Percentiles rank a stretch among this genome's conserved stretches.
Conservation (phyloP, 2,329 filamentous ascomycete species). For the Pseudohalonectria lignicola region DNA sequence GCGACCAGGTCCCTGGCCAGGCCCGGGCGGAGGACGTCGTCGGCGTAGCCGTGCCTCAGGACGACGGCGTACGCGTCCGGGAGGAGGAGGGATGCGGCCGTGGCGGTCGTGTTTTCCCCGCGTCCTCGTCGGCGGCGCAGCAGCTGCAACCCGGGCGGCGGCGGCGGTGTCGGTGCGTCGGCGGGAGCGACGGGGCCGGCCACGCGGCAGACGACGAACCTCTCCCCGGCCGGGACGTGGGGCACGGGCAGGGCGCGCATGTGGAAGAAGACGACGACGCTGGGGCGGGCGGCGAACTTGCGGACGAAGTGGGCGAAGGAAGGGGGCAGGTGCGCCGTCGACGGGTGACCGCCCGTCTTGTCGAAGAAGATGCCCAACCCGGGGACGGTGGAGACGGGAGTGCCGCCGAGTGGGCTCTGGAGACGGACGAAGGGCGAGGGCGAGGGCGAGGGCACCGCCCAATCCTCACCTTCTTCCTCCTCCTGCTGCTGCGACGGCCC, state of each 20-base stretch:
- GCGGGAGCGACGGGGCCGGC: constrained; percentile 10
- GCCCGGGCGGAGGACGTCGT: constrained; percentile 56
- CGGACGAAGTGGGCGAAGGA: constrained; percentile 64
- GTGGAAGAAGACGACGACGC: constrained; percentile 66
- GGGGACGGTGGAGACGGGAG: constrained; percentile 32
- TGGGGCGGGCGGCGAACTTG: constrained; percentile 57
- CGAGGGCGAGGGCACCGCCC: background rate
- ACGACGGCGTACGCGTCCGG: constrained; percentile 59
- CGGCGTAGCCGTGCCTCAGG: constrained; percentile 62
- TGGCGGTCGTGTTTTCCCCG: constrained; percentile 8
- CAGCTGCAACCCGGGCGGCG: too few species aligned
- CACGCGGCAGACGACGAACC: constrained; percentile 32
- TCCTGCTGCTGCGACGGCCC: too few species aligned
- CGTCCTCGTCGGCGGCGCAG: too few species aligned
- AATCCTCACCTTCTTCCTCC: background rate
- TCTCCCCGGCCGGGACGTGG: constrained; percentile 34
- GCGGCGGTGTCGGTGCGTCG: background rate
- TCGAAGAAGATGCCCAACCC: constrained; percentile 69
- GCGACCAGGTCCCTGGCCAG: constrained; percentile 45
- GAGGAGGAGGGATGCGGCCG: constrained; percentile 16
- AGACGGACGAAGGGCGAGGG: background rate
- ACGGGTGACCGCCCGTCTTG: constrained; percentile 61
- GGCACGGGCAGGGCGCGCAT: constrained; percentile 53
- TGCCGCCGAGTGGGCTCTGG: constrained; percentile 26
- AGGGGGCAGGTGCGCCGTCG: constrained; percentile 40